Percentiles rank a stretch among this genome's conserved stretches.
These are phyloP conservation scores for Blastomyces emzantsi DNA, from an alignment of 2,329 filamentous ascomycete genomes.

Conservation along the genomic window DNA sequence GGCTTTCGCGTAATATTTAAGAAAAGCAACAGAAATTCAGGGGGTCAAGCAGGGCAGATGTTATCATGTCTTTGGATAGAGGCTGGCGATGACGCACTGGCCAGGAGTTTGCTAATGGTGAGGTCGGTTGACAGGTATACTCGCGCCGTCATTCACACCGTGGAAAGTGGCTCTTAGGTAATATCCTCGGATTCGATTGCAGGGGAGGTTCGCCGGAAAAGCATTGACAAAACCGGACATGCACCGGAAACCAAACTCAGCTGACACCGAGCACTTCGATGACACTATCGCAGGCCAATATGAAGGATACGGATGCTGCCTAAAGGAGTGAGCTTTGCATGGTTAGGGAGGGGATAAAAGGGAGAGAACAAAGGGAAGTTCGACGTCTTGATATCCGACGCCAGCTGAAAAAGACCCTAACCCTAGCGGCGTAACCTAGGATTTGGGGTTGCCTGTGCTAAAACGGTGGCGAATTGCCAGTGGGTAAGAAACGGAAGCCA, in stretches of 20 bases:
- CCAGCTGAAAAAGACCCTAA: background rate
- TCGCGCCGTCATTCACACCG: background rate
- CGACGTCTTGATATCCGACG: too few relatives aligned
- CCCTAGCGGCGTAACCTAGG: background rate
- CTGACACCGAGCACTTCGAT: background rate
- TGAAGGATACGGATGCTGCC: background rate
- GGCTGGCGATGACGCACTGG: background rate
- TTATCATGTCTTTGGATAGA: background rate
- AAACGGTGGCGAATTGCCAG: background rate
- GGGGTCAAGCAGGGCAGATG: background rate
- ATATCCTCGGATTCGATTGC: background rate
- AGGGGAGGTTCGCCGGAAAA: background rate
- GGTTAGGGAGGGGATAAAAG: background rate
- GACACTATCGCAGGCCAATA: background rate
- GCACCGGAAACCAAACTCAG: background rate
- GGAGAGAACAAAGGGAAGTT: background rate
- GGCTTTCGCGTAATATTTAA: background rate
- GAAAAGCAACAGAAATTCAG: background rate
- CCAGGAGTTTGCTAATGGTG: background rate
- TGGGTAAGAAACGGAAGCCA: background rate
- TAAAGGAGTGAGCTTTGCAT: background rate
- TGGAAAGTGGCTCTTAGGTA: too few relatives aligned
- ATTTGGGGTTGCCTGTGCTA: background rate
- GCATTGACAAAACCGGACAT: background rate
- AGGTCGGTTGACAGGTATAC: too few relatives aligned